Evolutionary conservation across 345 rosid genomes (phyloP).

Genomic region (Leavenworthia alabamica): DNA sequence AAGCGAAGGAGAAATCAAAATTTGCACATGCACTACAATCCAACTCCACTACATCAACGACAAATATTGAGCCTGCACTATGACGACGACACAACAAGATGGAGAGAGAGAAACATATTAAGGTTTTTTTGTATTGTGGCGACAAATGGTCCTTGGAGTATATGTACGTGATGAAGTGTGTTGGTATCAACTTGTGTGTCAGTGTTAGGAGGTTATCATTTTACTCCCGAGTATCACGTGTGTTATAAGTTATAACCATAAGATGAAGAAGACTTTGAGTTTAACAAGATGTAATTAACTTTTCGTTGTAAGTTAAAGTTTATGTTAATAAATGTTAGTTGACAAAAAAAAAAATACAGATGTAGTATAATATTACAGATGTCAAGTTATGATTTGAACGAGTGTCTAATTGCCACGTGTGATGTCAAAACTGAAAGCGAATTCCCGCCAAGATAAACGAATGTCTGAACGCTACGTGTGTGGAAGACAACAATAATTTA

Average conservation of each 20-base stretch:
- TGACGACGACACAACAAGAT: not conserved
- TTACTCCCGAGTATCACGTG: not conserved
- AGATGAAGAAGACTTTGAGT: not conserved
- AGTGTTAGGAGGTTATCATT: not conserved
- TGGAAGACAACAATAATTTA: not conserved
- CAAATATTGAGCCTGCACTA: not conserved
- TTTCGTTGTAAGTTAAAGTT: no score
- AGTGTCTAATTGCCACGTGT: not conserved
- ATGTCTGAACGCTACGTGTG: conserved; percentile 3
- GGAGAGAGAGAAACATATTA: not conserved
- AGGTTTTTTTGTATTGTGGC: not conserved
- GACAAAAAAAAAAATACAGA: no score
- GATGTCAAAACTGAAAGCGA: not conserved
- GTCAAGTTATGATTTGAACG: not conserved
- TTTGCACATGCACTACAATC: not conserved
- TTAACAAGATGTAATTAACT: no score
- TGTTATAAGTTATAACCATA: not conserved
- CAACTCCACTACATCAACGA: not conserved
- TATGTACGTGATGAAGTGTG: not conserved
- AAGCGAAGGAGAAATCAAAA: not conserved
- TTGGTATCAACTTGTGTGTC: not conserved
- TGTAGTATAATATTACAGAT: no score
- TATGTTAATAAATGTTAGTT: no score
- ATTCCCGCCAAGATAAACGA: conserved; percentile 2
- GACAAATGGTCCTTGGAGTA: not conserved